phyloP scores from a whole-genome alignment of 257 asterid genomes.

The Striga asiatica region DNA sequence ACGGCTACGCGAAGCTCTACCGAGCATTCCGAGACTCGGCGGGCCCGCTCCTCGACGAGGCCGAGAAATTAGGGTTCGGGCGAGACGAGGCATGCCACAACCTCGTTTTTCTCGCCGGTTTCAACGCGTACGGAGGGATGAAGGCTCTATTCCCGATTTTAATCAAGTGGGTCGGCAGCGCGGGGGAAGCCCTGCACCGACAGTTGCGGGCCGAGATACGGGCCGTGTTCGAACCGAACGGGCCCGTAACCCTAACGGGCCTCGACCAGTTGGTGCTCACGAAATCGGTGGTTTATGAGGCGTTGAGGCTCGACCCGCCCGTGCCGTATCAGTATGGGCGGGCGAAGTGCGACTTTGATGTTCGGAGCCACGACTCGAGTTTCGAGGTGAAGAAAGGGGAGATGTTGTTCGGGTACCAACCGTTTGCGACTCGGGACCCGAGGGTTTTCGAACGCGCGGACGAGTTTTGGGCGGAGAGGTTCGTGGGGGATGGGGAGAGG shows the following conservation, averaged over 20 bases:
- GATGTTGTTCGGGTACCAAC: slow-evolving; percentile 65
- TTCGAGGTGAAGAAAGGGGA: slow-evolving; percentile 65
- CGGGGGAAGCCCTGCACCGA: slow-evolving; percentile 46
- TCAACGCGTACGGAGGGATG: slow-evolving; percentile 91
- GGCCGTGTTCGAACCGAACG: slow-evolving; percentile 31
- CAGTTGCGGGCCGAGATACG: slow-evolving; percentile 52
- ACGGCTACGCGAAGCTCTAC: slow-evolving; percentile 38
- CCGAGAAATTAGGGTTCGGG: slow-evolving; percentile 37
- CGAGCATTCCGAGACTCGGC: slow-evolving; percentile 31
- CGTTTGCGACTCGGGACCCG: slow-evolving; percentile 57
- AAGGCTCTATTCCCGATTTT: slow-evolving; percentile 42
- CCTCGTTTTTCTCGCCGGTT: slow-evolving; percentile 64
- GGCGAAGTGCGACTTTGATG: slow-evolving; percentile 39
- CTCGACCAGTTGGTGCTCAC: slow-evolving; percentile 39
- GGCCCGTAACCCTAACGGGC: slow-evolving; percentile 29
- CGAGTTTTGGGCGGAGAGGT: slow-evolving; percentile 45
- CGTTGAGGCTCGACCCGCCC: slow-evolving; percentile 51
- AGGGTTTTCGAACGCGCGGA: slow-evolving; percentile 32
- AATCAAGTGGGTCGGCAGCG: slow-evolving; percentile 51
- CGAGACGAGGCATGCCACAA: slow-evolving; percentile 80
- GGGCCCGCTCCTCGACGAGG: slow-evolving; percentile 29
- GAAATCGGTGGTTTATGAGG: slow-evolving; percentile 64
- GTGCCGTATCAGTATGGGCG: slow-evolving; percentile 66
- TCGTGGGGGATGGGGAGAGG: slow-evolving; percentile 45
- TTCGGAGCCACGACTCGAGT: slow-evolving; percentile 43